These are phyloP conservation scores for Grifola frondosa DNA, from an alignment of 1,284 basidiomycete genomes.

Conservation along the genomic window DNA sequence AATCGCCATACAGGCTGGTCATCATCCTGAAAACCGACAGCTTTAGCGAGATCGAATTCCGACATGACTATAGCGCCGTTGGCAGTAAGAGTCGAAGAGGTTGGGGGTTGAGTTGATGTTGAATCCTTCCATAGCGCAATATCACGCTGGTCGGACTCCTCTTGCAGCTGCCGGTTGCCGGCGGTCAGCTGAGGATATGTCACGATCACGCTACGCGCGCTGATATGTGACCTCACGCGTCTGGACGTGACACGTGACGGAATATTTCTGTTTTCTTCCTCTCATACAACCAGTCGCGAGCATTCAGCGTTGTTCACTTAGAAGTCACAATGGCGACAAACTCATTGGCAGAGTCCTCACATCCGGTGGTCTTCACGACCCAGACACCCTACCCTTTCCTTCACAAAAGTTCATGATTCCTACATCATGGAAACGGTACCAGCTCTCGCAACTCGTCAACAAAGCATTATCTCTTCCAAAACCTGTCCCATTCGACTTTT, in stretches of 20 bases:
- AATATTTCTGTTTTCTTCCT: conserved; percentile 3
- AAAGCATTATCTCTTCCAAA: conserved; percentile 79
- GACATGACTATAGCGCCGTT: no score
- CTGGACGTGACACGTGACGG: conserved; percentile 2
- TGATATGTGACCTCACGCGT: background rate
- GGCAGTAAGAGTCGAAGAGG: no score
- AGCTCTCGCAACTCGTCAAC: conserved; percentile 98
- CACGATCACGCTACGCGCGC: no score
- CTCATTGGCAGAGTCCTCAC: conserved; percentile 32
- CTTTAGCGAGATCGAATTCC: conserved; percentile 28
- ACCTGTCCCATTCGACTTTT: conserved; percentile 92
- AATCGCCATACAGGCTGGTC: conserved; percentile 25
- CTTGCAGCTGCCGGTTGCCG: no score
- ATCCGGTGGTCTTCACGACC: conserved; percentile 81
- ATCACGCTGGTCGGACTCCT: no score
- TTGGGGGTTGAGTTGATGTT: no score
- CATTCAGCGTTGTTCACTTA: no score
- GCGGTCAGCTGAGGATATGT: no score
- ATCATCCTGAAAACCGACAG: conserved; percentile 30
- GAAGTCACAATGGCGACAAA: conserved; percentile 28
- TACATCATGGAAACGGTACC: conserved; percentile 86
- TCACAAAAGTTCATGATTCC: conserved; percentile 95
- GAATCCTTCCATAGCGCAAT: no score
- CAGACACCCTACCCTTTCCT: conserved; percentile 82
- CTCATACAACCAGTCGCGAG: no score